Evolutionary conservation across 306 rosid genomes (phyloP).

Genomic region (Potentilla sterilis): DNA sequence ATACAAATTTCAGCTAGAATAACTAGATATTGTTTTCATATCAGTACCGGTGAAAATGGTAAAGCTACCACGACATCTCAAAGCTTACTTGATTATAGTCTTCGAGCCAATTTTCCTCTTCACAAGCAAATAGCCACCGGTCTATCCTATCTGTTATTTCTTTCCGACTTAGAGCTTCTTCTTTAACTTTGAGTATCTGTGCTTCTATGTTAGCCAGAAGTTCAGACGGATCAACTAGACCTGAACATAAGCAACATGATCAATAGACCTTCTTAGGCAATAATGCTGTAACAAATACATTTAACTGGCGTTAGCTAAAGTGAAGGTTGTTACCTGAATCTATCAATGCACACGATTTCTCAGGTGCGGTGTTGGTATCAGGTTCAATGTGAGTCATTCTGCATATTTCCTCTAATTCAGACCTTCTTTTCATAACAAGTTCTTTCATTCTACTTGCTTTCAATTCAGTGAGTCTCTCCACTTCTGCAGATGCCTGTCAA

Average conservation of each 20-base stretch:
- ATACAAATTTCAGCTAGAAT: background rate
- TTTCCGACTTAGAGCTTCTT: constrained; percentile 82
- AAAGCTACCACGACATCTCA: constrained; percentile 11
- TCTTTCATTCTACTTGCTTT: constrained; percentile 98
- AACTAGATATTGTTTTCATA: background rate
- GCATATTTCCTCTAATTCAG: constrained; percentile 86
- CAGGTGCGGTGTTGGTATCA: constrained; percentile 80
- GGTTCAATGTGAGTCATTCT: constrained; percentile 77
- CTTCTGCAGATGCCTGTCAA: constrained; percentile 81
- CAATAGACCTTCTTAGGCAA: background rate
- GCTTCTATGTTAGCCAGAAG: constrained; percentile 81
- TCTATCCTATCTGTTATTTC: constrained; percentile 86
- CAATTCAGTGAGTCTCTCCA: constrained; percentile 71
- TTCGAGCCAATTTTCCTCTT: constrained; percentile 98
- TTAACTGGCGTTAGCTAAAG: background rate
- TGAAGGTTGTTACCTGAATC: constrained; percentile 63
- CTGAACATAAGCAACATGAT: constrained; percentile 38
- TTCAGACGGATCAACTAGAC: constrained; percentile 87
- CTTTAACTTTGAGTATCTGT: constrained; percentile 69
- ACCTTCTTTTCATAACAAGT: constrained; percentile 84
- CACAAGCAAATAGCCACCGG: constrained; percentile 90
- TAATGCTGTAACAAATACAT: background rate
- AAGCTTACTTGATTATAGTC: constrained; percentile 79
- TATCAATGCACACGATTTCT: constrained; percentile 86
- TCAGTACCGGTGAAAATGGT: background rate